phyloP scores from a whole-genome alignment of 1,139 yeast species.

The Nakaseomyces uthaithaninus region DNA sequence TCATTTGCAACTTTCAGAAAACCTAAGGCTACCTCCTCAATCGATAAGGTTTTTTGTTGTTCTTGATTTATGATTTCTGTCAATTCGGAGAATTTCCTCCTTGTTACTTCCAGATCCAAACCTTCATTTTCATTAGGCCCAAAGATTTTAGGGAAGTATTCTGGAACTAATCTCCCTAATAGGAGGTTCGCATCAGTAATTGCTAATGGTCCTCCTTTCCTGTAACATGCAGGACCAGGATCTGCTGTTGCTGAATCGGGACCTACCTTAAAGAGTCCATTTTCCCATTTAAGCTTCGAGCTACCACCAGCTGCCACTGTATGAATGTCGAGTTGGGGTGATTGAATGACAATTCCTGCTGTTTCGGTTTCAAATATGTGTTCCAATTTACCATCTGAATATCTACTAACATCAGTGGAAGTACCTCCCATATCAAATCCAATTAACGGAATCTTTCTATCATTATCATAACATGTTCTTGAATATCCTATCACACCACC shows the following conservation, averaged over 20 bases:
- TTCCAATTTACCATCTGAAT: slow-evolving; percentile 39
- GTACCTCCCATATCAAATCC: slow-evolving; percentile 63
- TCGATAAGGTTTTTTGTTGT: slow-evolving; percentile 30
- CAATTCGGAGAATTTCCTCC: slow-evolving; percentile 36
- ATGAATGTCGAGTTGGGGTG: slow-evolving; percentile 50
- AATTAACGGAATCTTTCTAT: slow-evolving; percentile 39
- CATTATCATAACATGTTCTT: slow-evolving; percentile 41
- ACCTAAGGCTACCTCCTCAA: slow-evolving; percentile 46
- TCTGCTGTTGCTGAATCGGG: slow-evolving; percentile 57
- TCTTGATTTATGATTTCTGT: slow-evolving; percentile 38
- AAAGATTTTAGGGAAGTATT: slow-evolving; percentile 48
- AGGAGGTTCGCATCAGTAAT: slow-evolving; percentile 52
- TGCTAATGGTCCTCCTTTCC: slow-evolving; percentile 52
- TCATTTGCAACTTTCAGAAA: slow-evolving; percentile 48
- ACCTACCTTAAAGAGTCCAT: slow-evolving; percentile 50
- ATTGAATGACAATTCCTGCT: slow-evolving; percentile 49
- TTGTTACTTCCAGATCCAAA: slow-evolving; percentile 39
- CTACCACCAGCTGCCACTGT: slow-evolving; percentile 62
- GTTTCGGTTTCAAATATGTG: slow-evolving; percentile 50
- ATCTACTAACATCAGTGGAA: slow-evolving; percentile 50
- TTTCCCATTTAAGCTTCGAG: slow-evolving; percentile 43
- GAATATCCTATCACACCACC: slow-evolving; percentile 57
- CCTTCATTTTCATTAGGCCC: slow-evolving; percentile 50
- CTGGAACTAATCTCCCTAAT: slow-evolving; percentile 47
- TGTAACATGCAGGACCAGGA: slow-evolving; percentile 55